Evolutionary conservation across 2,329 filamentous ascomycete species (phyloP).

Genomic region (Fusarium sp.): DNA sequence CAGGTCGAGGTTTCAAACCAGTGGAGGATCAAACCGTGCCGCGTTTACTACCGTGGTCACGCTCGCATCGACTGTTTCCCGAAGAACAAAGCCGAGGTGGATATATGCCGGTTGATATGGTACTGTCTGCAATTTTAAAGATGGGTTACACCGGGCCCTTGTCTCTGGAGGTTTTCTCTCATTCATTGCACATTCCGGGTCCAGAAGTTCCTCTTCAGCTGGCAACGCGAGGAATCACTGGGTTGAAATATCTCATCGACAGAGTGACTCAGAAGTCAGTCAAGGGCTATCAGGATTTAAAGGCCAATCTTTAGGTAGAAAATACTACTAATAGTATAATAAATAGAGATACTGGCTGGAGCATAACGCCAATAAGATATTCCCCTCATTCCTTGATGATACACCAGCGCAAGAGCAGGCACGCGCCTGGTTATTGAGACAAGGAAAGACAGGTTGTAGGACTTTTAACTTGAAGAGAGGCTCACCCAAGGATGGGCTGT

Average conservation of each 20-base stretch:
- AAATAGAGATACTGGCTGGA: too few relatives aligned
- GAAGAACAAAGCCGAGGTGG: slow-evolving; percentile 11
- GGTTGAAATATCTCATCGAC: neutral
- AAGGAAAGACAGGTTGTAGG: too few relatives aligned
- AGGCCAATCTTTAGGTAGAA: neutral
- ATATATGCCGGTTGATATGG: slow-evolving; percentile 24
- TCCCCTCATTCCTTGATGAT: too few relatives aligned
- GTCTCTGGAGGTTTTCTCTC: slow-evolving; percentile 23
- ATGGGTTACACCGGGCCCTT: slow-evolving; percentile 23
- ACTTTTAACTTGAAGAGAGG: too few relatives aligned
- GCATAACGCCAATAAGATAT: too few relatives aligned
- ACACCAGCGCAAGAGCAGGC: too few relatives aligned
- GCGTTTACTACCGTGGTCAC: slow-evolving; percentile 17
- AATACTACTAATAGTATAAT: neutral
- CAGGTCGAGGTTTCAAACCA: neutral
- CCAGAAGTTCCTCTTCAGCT: slow-evolving; percentile 4
- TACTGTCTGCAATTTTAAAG: slow-evolving; percentile 14
- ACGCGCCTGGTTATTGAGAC: too few relatives aligned
- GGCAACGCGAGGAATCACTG: neutral
- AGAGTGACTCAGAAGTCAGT: neutral
- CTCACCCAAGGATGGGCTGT: too few relatives aligned
- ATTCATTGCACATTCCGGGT: slow-evolving; percentile 8
- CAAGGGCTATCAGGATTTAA: neutral
- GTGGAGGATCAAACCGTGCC: slow-evolving; percentile 5
- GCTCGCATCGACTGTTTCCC: slow-evolving; percentile 15